Evolutionary conservation across 2,329 filamentous ascomycete genomes (phyloP).

Genomic region (Aureobasidium zeae): DNA sequence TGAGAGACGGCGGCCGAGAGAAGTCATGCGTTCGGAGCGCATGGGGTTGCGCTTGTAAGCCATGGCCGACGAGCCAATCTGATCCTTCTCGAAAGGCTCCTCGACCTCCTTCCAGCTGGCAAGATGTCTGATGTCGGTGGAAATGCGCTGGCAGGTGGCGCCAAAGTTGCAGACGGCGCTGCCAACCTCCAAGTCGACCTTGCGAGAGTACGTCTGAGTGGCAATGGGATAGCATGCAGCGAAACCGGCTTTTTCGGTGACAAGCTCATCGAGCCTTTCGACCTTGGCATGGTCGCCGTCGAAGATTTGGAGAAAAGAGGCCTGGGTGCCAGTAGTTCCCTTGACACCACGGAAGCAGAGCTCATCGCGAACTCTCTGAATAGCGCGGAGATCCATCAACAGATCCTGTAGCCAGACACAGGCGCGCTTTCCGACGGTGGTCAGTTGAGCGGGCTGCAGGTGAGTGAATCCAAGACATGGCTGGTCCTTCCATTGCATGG

Average conservation of each 20-base stretch:
- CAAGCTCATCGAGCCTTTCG: constrained; percentile 52
- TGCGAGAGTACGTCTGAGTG: constrained; percentile 67
- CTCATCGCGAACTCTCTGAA: constrained; percentile 59
- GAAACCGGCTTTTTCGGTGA: constrained; percentile 59
- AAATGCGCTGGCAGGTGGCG: constrained; percentile 67
- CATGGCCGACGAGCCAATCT: constrained; percentile 62
- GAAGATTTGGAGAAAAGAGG: constrained; percentile 65
- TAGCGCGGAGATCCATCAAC: constrained; percentile 62
- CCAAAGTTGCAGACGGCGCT: constrained; percentile 74
- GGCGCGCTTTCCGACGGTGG: constrained; percentile 55
- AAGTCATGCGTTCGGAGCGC: constrained; percentile 53
- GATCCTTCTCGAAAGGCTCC: constrained; percentile 70
- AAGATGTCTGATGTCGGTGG: constrained; percentile 64
- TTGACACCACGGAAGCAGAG: constrained; percentile 68
- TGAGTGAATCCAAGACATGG: constrained; percentile 73
- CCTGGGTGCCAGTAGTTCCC: constrained; percentile 69
- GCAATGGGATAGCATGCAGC: constrained; percentile 53
- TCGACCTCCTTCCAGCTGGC: constrained; percentile 74
- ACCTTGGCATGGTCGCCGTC: constrained; percentile 51
- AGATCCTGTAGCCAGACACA: constrained; percentile 69
- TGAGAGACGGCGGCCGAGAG: constrained; percentile 42
- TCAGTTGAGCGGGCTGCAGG: constrained; percentile 51
- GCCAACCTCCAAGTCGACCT: constrained; percentile 71
- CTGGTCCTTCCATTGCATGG: constrained; percentile 60
- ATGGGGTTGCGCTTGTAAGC: constrained; percentile 57